Percentiles rank a stretch among this genome's conserved stretches.
These are phyloP conservation scores for Fusarium nematophilum DNA, from an alignment of 2,329 filamentous ascomycete genomes.

Conservation along the genomic window DNA sequence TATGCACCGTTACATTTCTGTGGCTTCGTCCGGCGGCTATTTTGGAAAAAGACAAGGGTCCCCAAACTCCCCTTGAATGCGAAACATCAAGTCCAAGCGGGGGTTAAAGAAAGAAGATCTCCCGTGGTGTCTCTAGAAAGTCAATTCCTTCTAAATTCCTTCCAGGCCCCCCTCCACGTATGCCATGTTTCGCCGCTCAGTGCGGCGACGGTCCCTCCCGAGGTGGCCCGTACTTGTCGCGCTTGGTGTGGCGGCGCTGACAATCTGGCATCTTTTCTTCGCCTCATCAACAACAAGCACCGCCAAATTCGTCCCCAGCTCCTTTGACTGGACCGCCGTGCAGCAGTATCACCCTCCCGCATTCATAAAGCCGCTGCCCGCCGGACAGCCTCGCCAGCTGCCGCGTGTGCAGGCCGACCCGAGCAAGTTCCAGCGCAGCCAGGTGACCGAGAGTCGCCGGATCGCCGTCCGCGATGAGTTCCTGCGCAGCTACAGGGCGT, in stretches of 20 bases:
- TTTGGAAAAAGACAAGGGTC: not conserved
- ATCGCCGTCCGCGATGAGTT: conserved; percentile 56
- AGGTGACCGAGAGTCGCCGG: conserved; percentile 46
- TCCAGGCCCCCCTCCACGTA: not conserved
- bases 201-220: not conserved
- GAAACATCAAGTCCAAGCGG: too few species aligned
- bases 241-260: not conserved
- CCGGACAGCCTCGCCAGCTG: conserved; percentile 39
- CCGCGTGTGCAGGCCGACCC: conserved; percentile 47
- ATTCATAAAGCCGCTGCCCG: conserved; percentile 48
- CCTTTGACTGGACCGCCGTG: conserved; percentile 48
- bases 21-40: not conserved
- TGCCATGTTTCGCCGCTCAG: conserved; percentile 9
- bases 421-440: conserved; percentile 32
- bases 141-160: not conserved
- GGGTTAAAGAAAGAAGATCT: too few species aligned
- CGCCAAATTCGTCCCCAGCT: conserved; percentile 37
- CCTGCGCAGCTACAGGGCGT: conserved; percentile 60
- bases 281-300: conserved; percentile 2
- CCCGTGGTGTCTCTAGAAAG: not conserved
- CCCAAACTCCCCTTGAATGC: not conserved
- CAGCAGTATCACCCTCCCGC: conserved; percentile 45
- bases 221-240: conserved; percentile 3
- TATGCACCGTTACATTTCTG: not conserved
- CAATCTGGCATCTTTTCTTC: conserved; percentile 38